Evolutionary conservation across 805 yeast genomes (phyloP), one percentile per base, ranked within the genome.

Genomic region (Lachancea fermentati): DNA sequence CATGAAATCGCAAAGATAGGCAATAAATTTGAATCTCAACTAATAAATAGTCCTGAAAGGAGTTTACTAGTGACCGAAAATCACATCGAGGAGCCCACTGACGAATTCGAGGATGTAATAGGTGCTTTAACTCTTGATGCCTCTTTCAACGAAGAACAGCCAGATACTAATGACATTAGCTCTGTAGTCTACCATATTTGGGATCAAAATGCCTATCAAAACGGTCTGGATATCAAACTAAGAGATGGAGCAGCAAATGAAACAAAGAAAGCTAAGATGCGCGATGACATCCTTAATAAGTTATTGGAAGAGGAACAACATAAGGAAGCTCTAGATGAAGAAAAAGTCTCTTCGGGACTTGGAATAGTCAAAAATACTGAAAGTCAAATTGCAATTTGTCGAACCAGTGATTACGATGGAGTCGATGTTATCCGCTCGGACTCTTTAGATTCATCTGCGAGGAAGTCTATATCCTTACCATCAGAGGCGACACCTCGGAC

Each of bases 101-200:
- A 52, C 5, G 52, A 50, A 19, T 42, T 51, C 8, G 50, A 43
- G 3, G 33, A 37, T 7, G 42, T 42, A 17, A 39, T 53, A 22
- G 45, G 46, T 9, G 39, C 42, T 8, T 30, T 48, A 8, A 49
- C 42, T 24, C 36, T 37, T 16, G 51, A 48, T 24, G 40, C 38
- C 12, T 48, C 54, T 5, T 19, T 41, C 32, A 33, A 41, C 5
- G 18, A 46, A 9, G 34, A 40, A 2, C 32, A 26, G 7, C 17
- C 30, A 19, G 28, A 19, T 26, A 36, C 11, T n/a, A 32, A 32
- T 7, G 19, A 22, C 8, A 29, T 11, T 8, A 26, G 26, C 16
- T 30, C 42, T 4, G 43, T 37, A 1, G 36, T 36, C 8, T 43
- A 44, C 29, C 46, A 46, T 32, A 39, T 49, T 26, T 49, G 52